Percentiles rank a stretch among this genome's conserved stretches.
phyloP scores from a whole-genome alignment of 768 basidiomycete genomes.

The Termitomyces sp. region DNA sequence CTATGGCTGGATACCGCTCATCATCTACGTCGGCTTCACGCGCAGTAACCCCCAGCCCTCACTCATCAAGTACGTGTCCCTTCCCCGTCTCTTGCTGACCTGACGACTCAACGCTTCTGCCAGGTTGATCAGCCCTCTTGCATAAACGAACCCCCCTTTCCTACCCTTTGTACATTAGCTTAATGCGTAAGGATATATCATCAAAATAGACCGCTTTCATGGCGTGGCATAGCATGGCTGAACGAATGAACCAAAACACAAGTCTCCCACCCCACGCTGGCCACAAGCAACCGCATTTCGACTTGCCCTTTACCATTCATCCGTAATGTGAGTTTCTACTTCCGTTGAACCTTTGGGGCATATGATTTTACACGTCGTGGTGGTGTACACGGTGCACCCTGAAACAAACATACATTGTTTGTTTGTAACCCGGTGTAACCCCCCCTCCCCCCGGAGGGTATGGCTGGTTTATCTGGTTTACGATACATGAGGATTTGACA shows the following conservation, averaged over 20 bases:
- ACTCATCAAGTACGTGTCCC: conserved; percentile 80
- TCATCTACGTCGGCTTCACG: conserved; percentile 94
- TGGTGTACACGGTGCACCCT: conserved; percentile 39
- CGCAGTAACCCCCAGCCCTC: conserved; percentile 92
- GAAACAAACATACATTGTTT: too few relatives aligned
- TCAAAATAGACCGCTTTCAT: conserved; percentile 13
- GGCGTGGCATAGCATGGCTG: too few relatives aligned
- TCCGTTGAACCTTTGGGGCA: conserved; percentile 6
- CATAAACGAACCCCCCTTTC: too few relatives aligned
- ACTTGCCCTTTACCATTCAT: too few relatives aligned
- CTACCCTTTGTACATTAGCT: conserved; percentile 19
- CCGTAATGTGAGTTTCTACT: background rate
- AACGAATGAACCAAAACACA: too few relatives aligned
- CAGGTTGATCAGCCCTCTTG: conserved; percentile 92
- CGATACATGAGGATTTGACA: conserved; percentile 53
- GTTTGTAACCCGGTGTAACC: conserved; percentile 36
- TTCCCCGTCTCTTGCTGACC: conserved; percentile 1
- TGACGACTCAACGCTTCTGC: background rate
- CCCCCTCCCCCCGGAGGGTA: too few relatives aligned
- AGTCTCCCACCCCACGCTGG: too few relatives aligned
- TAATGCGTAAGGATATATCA: conserved; percentile 16
- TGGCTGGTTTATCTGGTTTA: conserved; percentile 46
- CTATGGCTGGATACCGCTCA: conserved; percentile 94
- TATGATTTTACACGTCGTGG: conserved; percentile 68
- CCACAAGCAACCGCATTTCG: too few relatives aligned